Evolutionary conservation across 345 rosid species (phyloP).

Genomic region (Bruguiera sexangula): DNA sequence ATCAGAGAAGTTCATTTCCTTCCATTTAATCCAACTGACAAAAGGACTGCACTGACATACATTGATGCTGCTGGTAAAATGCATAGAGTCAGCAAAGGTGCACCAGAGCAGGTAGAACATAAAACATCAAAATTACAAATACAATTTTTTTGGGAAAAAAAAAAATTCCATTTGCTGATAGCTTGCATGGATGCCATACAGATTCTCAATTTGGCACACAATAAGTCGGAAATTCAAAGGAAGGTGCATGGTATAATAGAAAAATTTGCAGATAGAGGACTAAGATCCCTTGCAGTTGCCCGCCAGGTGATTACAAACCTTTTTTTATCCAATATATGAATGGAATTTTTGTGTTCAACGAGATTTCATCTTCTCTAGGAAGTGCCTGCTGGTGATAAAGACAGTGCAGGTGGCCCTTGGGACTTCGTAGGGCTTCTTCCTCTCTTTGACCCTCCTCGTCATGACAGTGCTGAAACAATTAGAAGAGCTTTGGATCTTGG

Average conservation of each 20-base stretch:
- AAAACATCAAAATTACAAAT: neutral
- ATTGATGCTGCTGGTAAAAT: constrained; percentile 22
- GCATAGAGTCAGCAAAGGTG: constrained; percentile 33
- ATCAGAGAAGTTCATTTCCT: constrained; percentile 41
- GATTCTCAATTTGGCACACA: constrained; percentile 56
- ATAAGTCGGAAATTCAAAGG: constrained; percentile 39
- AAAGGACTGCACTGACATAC: constrained; percentile 44
- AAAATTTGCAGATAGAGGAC: constrained; percentile 60
- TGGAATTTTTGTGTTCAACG: neutral
- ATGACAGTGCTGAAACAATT: constrained; percentile 58
- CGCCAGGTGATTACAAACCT: constrained; percentile 37
- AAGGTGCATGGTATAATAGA: constrained; percentile 48
- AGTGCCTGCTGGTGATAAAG: constrained; percentile 49
- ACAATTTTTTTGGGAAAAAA: neutral
- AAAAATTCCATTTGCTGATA: neutral
- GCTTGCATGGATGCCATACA: constrained; percentile 8
- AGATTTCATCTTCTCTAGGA: constrained; percentile 24
- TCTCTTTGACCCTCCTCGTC: constrained; percentile 62
- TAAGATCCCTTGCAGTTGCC: constrained; percentile 62
- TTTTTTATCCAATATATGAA: neutral
- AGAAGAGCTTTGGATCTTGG: constrained; percentile 59
- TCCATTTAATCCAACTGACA: constrained; percentile 39
- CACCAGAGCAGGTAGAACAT: constrained; percentile 30
- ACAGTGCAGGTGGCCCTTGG: constrained; percentile 66
- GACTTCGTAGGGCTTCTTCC: constrained; percentile 71